phyloP scores from a whole-genome alignment of 164 flowering plant genomes.

The Paratinospora sagittata region DNA sequence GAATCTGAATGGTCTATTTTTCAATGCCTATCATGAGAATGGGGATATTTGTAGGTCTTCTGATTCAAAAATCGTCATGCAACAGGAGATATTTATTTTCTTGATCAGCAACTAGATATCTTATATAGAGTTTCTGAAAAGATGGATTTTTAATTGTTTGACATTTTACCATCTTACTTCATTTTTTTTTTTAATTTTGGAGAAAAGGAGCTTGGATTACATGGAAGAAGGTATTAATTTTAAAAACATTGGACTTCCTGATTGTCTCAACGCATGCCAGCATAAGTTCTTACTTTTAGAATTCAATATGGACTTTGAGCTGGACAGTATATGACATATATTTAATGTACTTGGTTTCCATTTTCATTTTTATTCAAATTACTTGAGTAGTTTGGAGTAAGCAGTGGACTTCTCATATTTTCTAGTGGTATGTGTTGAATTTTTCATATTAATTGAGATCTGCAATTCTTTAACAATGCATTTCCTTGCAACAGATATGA shows the following conservation, averaged over 20 bases:
- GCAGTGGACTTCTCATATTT: not conserved
- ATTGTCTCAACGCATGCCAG: not conserved
- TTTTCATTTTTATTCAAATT: not conserved
- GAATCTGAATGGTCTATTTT: not conserved
- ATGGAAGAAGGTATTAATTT: not conserved
- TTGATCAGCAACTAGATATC: not conserved
- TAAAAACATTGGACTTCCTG: not conserved
- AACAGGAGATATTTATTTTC: not conserved
- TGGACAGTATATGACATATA: not conserved
- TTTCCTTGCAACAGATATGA: conserved; percentile 60
- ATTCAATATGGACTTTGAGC: not conserved
- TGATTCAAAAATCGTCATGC: not conserved
- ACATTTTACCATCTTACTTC: not conserved
- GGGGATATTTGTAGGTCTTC: not conserved
- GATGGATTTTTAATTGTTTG: not conserved
- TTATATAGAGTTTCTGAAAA: not conserved
- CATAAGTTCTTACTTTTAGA: not conserved
- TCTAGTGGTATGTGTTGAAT: not conserved
- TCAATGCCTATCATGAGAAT: not conserved
- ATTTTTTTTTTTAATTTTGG: too few species aligned
- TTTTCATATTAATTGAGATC: too few species aligned
- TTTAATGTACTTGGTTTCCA: not conserved
- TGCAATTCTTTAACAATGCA: conserved; percentile 6
- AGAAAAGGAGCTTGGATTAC: not conserved
- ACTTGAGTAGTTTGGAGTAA: not conserved